Percentiles rank a stretch among this genome's conserved stretches.
phyloP scores from a whole-genome alignment of 2,329 filamentous ascomycete species.

The Pleochaeta shiraiana region DNA sequence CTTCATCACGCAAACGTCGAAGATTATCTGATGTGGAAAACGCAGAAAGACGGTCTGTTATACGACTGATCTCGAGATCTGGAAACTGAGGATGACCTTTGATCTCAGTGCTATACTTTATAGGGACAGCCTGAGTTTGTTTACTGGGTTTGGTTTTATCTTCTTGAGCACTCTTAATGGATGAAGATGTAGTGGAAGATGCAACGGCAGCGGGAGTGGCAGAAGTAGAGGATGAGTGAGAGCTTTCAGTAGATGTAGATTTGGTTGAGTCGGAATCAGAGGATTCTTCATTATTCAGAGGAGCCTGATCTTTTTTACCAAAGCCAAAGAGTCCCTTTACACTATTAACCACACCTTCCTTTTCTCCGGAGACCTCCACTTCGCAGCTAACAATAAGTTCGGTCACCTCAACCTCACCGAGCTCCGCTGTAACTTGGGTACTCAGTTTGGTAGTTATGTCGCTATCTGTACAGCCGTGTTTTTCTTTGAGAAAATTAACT shows the following conservation, averaged over 20 bases:
- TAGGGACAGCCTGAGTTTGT: conserved; percentile 15
- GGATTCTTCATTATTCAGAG: conserved; percentile 37
- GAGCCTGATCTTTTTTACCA: conserved; percentile 65
- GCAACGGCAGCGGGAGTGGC: conserved; percentile 28
- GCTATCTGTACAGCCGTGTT: conserved; percentile 45
- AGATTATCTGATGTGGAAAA: conserved; percentile 74
- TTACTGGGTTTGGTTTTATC: conserved; percentile 14
- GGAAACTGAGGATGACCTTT: conserved; percentile 15
- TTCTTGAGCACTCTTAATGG: conserved; percentile 12
- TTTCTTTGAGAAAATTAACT: conserved; percentile 55
- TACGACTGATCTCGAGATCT: conserved; percentile 14
- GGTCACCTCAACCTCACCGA: conserved; percentile 60
- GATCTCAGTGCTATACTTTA: conserved; percentile 14
- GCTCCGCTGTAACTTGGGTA: conserved; percentile 46
- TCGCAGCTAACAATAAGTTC: conserved; percentile 71
- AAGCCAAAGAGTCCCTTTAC: conserved; percentile 95
- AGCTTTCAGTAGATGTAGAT: conserved; percentile 20
- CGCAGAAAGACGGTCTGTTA: conserved; percentile 45
- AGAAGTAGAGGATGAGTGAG: conserved; percentile 26
- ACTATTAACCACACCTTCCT: conserved; percentile 70
- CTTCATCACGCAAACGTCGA: conserved; percentile 58
- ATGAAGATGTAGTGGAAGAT: conserved; percentile 23
- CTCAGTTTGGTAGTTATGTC: conserved; percentile 66
- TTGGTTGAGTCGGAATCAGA: conserved; percentile 21
- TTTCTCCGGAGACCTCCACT: conserved; percentile 46